Base-by-base conservation (phyloP, 129 eudicot species). In the Chrysanthemum lavandulifolium region DNA sequence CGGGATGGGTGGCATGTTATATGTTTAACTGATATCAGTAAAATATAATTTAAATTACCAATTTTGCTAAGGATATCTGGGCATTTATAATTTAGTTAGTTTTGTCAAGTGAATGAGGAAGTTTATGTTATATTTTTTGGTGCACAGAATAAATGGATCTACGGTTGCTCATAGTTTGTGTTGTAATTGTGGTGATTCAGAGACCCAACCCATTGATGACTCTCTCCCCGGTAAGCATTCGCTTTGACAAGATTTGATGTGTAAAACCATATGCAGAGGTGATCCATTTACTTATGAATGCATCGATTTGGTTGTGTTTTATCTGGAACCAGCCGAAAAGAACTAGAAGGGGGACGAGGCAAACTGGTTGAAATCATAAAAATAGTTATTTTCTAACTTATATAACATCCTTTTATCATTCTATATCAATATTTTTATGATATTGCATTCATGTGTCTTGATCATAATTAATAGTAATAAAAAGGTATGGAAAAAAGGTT, bases 181-280 rank as follows among this genome's bases (percentile, higher is more conserved):
- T 47, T 92, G 96, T 60, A 72, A 70, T 73, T 93, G 98, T 67
- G 78, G 63, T 45, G 86, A 88, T 72, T 58, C 81, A 13, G 89
- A 86, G 65, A 68, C 78, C 79, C 87, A 83, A 47, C 69, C 40
- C 18, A 29, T 75, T 65, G 84, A 82, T 50, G 88, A 84, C 23
- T 57, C 85, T 63, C 74, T 83, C 25, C 74, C 96, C 43, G 94
- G 97, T 91, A 83, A 45, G 59, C 71, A 63, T 27, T 77, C 47
- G 13, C 63, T n/a, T 68, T 76, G 69, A 21, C 29, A 29, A 27
- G 67, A 13, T 11, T 21, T 14, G 45, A 31, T 31, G 43, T 29
- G 11, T 62, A 61, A 21, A 25, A 40, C 47, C 47, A 40, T 36
- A 36, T 36, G 7, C 6, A 36, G 9, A 36, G 8, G 43, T 36